Conservation (phyloP, 225 moss, liverwort and hornwort genomes). For the Polytrichum commune region DNA sequence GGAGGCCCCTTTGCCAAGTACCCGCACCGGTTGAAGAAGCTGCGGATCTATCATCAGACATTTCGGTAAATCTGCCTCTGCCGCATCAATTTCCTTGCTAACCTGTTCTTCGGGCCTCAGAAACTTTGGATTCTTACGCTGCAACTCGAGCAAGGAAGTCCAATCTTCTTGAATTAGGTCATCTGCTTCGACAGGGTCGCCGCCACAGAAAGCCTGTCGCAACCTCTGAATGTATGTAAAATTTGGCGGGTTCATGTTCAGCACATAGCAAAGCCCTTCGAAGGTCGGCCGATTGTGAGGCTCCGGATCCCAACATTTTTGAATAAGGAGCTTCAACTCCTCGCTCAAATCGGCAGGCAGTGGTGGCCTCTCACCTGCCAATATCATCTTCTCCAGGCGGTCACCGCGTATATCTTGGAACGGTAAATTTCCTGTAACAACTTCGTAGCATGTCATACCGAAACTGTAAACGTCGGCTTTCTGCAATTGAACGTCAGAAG, state of each 20-base stretch:
- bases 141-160: background rate
- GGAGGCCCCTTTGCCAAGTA: conserved; percentile 6
- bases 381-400: conserved; percentile 3
- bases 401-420: conserved; percentile 11
- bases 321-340: conserved; percentile 16
- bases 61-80: conserved; percentile 9
- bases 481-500: conserved; percentile 6
- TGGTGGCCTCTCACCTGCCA: conserved; percentile 5
- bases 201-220: background rate
- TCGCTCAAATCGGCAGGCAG: conserved; percentile 12
- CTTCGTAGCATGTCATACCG: conserved; percentile 39
- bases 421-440: conserved; percentile 21
- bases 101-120: background rate
- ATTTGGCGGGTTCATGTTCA: conserved; percentile 2
- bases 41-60: conserved; percentile 16
- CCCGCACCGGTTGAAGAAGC: background rate
- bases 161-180: background rate
- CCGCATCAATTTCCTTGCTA: background rate
- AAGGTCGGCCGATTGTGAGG: conserved; percentile 25
- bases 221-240: conserved; percentile 1
- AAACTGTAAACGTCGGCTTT: conserved; percentile 33
- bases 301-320: conserved; percentile 17
- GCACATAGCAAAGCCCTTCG: conserved; percentile 14
- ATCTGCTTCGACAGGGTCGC: conserved; percentile 3
- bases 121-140: background rate